phyloP scores from a whole-genome alignment of 1,284 basidiomycete species.

The Pterula multifida region DNA sequence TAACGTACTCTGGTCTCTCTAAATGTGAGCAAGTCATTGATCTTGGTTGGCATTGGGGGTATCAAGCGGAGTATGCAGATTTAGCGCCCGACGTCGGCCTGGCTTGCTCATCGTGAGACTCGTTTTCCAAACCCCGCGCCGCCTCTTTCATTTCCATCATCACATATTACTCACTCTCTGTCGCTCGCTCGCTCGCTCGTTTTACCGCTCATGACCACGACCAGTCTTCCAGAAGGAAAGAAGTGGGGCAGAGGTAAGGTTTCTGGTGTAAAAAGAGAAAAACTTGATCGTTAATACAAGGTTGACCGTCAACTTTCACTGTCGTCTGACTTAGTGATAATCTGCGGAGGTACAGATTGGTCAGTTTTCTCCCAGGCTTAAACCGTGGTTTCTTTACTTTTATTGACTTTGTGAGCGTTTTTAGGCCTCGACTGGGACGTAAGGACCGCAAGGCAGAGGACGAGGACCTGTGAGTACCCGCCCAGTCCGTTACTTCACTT shows the following conservation, averaged over 20 bases:
- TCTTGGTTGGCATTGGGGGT: background rate
- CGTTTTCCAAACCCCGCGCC: background rate
- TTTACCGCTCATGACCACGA: slow-evolving; percentile 21
- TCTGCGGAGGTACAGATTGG: slow-evolving; percentile 83
- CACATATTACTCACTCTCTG: background rate
- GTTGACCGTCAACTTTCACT: background rate
- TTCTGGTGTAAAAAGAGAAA: too few relatives aligned
- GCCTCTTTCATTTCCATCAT: background rate
- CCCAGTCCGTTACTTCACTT: background rate
- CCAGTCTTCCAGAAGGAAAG: slow-evolving; percentile 9
- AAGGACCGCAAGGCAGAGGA: slow-evolving; percentile 1
- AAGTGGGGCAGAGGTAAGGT: slow-evolving; percentile 8
- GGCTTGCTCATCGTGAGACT: background rate
- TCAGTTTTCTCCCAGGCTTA: slow-evolving; percentile 21
- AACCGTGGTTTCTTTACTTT: slow-evolving; percentile 9
- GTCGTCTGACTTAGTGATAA: slow-evolving; percentile 40
- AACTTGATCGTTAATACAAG: too few relatives aligned
- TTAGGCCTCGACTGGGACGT: background rate
- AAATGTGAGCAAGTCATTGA: too few relatives aligned
- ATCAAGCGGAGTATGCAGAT: background rate
- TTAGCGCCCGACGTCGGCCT: background rate
- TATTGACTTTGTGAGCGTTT: background rate
- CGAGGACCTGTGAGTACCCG: background rate
- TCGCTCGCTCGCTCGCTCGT: slow-evolving; percentile 10
- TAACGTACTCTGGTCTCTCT: too few relatives aligned